Percentiles rank a stretch among this genome's conserved stretches.
Evolutionary conservation across 2,329 filamentous ascomycete species (phyloP).

Genomic region (Zymoseptoria pseudotritici): DNA sequence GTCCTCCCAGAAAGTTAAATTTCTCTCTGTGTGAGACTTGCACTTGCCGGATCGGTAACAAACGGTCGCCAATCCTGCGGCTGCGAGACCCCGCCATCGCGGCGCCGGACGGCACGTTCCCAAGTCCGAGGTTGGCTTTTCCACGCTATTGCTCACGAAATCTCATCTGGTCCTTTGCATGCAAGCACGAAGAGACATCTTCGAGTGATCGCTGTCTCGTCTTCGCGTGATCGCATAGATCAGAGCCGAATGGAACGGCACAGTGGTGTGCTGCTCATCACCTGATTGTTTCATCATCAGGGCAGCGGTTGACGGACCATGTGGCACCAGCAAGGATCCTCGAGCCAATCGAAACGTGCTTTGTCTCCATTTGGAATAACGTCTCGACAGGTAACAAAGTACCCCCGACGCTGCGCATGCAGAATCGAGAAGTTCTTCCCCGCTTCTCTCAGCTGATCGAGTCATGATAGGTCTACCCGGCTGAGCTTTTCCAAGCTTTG

Average conservation of each 20-base stretch:
- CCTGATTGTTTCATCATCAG: background rate
- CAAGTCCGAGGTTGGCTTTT: background rate
- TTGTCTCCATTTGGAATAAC: background rate
- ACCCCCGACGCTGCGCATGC: background rate
- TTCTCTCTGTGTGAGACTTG: background rate
- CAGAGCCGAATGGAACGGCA: background rate
- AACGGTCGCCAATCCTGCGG: background rate
- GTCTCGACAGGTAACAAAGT: background rate
- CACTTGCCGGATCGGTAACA: background rate
- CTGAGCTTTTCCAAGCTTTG: background rate
- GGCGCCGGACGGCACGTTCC: background rate
- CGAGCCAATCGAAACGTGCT: background rate
- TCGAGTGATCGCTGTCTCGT: background rate
- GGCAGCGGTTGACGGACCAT: background rate
- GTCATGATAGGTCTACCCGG: background rate
- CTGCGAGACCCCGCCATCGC: background rate
- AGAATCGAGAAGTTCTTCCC: background rate
- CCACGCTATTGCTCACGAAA: background rate
- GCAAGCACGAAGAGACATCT: background rate
- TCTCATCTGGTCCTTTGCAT: background rate
- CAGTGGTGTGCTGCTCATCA: background rate
- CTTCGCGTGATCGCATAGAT: background rate
- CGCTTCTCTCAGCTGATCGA: background rate
- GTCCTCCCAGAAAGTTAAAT: background rate
- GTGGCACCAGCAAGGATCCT: background rate